Percentiles rank a stretch among this genome's conserved stretches.
Conservation (phyloP, 148 eudicot genomes). For the Selenicereus undatus region DNA sequence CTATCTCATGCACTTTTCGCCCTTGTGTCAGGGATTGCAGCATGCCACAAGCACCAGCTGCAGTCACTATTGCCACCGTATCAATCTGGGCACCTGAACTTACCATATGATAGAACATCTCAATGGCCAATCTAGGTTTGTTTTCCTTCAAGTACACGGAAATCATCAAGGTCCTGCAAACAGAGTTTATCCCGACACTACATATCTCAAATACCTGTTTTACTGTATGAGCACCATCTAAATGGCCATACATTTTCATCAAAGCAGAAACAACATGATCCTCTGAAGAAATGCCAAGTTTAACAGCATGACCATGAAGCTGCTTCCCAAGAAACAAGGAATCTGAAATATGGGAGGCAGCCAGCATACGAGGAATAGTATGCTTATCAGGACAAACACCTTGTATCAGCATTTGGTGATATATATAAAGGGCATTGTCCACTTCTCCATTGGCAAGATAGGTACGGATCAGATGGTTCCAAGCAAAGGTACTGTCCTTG, state of each 20-base stretch:
- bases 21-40: slow-evolving; percentile 47
- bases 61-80: slow-evolving; percentile 46
- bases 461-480: slow-evolving; percentile 56
- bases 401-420: slow-evolving; percentile 48
- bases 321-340: slow-evolving; percentile 48
- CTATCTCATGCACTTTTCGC: slow-evolving; percentile 42
- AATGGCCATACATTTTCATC: slow-evolving; percentile 57
- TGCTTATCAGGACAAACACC: slow-evolving; percentile 63
- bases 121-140: slow-evolving; percentile 44
- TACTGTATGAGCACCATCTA: slow-evolving; percentile 42
- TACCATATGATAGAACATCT: slow-evolving; percentile 51
- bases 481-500: slow-evolving; percentile 39
- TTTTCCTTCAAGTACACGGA: slow-evolving; percentile 43
- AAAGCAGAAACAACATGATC: slow-evolving; percentile 57
- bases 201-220: slow-evolving; percentile 43
- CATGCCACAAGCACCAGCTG: slow-evolving; percentile 49
- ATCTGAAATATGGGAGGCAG: slow-evolving; percentile 38
- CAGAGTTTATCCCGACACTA: slow-evolving; percentile 22
- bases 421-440: slow-evolving; percentile 33
- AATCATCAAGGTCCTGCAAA: slow-evolving; percentile 54
- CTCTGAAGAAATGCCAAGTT: slow-evolving; percentile 41
- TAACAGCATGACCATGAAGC: slow-evolving; percentile 61
- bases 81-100: slow-evolving; percentile 34
- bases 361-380: slow-evolving; percentile 58
- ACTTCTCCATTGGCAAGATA: slow-evolving; percentile 38